A percentile compares a stretch with the other conserved stretches of the same genome.
These are phyloP conservation scores for Plectosphaerella plurivora DNA, from an alignment of 2,329 filamentous ascomycete genomes.

Conservation along the genomic window DNA sequence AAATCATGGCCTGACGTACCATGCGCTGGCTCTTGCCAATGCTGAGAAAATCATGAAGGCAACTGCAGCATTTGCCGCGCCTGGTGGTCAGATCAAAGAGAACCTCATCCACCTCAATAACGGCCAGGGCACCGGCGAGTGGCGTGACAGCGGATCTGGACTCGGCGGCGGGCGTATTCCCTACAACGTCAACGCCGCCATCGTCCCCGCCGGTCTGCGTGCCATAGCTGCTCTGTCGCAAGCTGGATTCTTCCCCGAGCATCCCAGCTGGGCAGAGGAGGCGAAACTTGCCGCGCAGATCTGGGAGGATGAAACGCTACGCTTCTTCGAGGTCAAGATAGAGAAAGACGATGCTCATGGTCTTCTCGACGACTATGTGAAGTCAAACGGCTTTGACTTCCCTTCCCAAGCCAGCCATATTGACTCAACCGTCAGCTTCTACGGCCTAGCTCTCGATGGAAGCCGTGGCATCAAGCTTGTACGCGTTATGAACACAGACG, in stretches of 20 bases:
- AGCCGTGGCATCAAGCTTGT: constrained; percentile 44
- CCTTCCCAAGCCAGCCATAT: not conserved
- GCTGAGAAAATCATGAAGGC: constrained; percentile 55
- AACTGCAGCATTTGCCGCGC: constrained; percentile 46
- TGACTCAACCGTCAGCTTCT: constrained; percentile 41
- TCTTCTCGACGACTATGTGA: constrained; percentile 43
- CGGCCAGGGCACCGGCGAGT: constrained; percentile 52
- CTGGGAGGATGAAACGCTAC: constrained; percentile 58
- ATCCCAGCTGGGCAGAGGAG: constrained; percentile 37
- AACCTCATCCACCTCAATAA: constrained; percentile 57
- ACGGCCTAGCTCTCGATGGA: constrained; percentile 53
- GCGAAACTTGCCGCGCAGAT: constrained; percentile 49
- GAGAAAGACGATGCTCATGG: constrained; percentile 31
- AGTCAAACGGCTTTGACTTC: constrained; percentile 8
- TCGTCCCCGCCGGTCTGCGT: constrained; percentile 56
- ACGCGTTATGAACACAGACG: constrained; percentile 58
- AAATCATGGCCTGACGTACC: constrained; percentile 50
- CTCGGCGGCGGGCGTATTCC: constrained; percentile 59
- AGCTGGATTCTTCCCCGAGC: constrained; percentile 44
- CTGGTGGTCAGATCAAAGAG: constrained; percentile 35
- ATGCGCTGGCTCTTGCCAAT: constrained; percentile 43
- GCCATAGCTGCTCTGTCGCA: constrained; percentile 49
- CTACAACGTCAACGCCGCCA: constrained; percentile 60
- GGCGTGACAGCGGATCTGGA: constrained; percentile 58
- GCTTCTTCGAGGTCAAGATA: constrained; percentile 49